phyloP scores from a whole-genome alignment of 1,139 yeast genomes.

The Sporopachydermia cereana region DNA sequence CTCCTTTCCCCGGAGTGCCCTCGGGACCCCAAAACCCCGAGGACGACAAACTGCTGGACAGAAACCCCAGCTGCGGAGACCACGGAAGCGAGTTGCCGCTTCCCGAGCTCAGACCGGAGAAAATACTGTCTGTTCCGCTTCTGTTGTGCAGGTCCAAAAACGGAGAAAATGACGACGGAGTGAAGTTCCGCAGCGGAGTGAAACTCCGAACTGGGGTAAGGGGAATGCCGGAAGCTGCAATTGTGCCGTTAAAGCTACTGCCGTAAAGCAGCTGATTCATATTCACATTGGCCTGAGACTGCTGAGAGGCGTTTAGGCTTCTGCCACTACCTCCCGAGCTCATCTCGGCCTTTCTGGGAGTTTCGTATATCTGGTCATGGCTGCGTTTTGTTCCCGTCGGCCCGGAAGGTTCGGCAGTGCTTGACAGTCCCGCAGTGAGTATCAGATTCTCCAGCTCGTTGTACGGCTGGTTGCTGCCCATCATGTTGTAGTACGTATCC shows the following conservation, averaged over 20 bases:
- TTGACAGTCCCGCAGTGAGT: too few species aligned
- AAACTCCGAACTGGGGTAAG: too few species aligned
- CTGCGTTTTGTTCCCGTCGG: background rate
- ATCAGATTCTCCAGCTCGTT: too few species aligned
- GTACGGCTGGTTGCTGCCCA: too few species aligned
- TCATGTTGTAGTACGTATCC: too few species aligned
- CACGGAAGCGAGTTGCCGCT: background rate
- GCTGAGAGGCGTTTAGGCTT: background rate
- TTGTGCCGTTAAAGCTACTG: too few species aligned
- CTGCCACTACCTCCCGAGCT: background rate
- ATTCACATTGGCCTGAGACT: too few species aligned
- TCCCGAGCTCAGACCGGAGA: background rate
- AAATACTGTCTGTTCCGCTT: background rate
- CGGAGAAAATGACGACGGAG: background rate
- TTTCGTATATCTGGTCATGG: background rate
- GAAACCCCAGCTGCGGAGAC: background rate
- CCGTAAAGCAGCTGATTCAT: too few species aligned
- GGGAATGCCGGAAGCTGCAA: too few species aligned
- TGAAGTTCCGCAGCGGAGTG: background rate
- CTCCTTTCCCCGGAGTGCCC: background rate
- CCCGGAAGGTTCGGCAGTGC: too few species aligned
- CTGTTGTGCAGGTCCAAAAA: background rate
- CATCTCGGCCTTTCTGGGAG: background rate
- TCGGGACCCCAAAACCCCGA: background rate
- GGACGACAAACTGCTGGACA: background rate